Base-by-base conservation (phyloP, 2,329 filamentous ascomycete genomes). In the Fusarium multiceps region DNA sequence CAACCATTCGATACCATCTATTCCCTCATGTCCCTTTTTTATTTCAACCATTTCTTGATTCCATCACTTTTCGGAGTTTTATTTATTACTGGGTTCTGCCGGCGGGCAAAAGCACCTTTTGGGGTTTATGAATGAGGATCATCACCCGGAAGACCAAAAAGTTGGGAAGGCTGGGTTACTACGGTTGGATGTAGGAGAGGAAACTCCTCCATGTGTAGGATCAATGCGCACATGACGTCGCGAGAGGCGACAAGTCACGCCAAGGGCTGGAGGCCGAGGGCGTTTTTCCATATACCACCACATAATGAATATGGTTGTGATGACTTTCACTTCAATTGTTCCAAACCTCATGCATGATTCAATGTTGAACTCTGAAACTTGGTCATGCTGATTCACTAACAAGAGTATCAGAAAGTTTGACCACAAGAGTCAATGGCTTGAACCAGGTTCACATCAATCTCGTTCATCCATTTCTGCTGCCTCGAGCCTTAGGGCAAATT, bases 261-360 rank as follows among this genome's bases (percentile, higher is more conserved):
- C 59, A 43, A 62, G 61, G 60, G 47, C 53, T 27, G 53, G 34
- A 42, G 43, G 54, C 25, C 43, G 32, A 56, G 25, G 12, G 56
- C 28, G 60, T 55, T 58, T 63, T 56, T 20, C 43, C 70, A 60
- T 55, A 70, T 66, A 71, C 63, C 67, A 71, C 59, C 68, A 66
- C 68, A 61, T 59, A 70, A 71, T 66, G 67, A 70, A 71, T 55
- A 42, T 41, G 23, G 63, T 53, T 69, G 59, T 63, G 34, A 68
- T 48, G 55, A 45, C 41, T 55, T 11, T 3, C 16, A 4, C 21
- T 14, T 25, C 8, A 16, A 1, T 1, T 30, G 21, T 16, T 40
- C 25, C 12, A 20, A 32, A 50, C 12, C n/a, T 32, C 27, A 37
- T 30, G n/a, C 7, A 25, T 25, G 23, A 25, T 9, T 28, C 10